Conservation (phyloP, 2,329 filamentous ascomycete genomes). For the Trichoderma atroviride region DNA sequence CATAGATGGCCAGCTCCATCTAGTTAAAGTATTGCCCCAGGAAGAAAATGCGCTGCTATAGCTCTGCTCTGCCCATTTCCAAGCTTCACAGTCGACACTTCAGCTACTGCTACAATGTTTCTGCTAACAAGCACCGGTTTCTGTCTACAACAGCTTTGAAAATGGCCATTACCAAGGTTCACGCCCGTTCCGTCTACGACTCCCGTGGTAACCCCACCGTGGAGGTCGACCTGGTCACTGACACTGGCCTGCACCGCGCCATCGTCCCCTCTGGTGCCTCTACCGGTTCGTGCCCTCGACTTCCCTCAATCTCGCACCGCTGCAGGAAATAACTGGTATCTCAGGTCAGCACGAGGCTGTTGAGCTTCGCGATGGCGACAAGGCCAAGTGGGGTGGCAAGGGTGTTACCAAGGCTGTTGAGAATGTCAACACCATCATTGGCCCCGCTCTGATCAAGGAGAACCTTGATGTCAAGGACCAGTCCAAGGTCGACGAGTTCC, state of each 20-base stretch:
- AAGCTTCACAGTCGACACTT: not conserved
- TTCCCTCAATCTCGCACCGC: constrained; percentile 24
- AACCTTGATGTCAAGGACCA: constrained; percentile 85
- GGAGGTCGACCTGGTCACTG: constrained; percentile 95
- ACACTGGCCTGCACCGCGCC: constrained; percentile 94
- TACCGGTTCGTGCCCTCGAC: constrained; percentile 66
- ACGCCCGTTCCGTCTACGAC: constrained; percentile 96
- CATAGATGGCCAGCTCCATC: not conserved
- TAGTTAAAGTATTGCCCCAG: not conserved
- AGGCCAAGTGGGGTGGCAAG: constrained; percentile 83
- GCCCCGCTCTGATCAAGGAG: constrained; percentile 79
- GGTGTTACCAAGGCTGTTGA: constrained; percentile 83
- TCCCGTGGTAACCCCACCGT: constrained; percentile 98
- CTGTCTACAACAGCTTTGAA: constrained; percentile 43
- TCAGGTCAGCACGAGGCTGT: constrained; percentile 86
- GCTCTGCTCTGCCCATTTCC: not conserved
- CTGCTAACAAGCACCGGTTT: constrained; percentile 2
- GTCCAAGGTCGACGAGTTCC: constrained; percentile 79
- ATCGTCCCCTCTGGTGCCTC: constrained; percentile 97
- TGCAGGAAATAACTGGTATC: constrained; percentile 37
- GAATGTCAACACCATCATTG: constrained; percentile 83
- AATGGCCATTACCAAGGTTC: constrained; percentile 90
- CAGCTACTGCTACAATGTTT: not conserved
- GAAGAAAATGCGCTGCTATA: not conserved
- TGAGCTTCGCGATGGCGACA: constrained; percentile 89